Conservation (phyloP, 352 stramenopile species). For the Bremia lactucae region DNA sequence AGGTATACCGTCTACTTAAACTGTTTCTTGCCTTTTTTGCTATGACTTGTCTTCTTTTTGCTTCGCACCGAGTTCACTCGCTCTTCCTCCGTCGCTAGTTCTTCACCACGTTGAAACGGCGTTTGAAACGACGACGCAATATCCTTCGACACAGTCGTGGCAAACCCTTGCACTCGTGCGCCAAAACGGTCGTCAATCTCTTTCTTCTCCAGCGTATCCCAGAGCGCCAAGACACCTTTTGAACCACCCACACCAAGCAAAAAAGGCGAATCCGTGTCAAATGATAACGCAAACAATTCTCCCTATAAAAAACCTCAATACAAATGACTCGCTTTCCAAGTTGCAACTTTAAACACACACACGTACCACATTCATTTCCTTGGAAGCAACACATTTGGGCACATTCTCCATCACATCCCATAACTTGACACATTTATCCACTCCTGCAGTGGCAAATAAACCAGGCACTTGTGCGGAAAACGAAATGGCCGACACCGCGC, state of each 20-base stretch:
- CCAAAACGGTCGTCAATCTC: conserved; percentile 73
- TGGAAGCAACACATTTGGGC: conserved; percentile 78
- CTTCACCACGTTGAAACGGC: conserved; percentile 62
- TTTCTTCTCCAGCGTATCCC: conserved; percentile 85
- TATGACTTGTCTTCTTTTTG: conserved; percentile 43
- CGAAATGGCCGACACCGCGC: conserved; percentile 74
- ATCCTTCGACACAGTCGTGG: conserved; percentile 25
- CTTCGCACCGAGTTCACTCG: conserved; percentile 29
- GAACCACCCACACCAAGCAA: conserved; percentile 85
- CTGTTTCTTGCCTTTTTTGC: conserved; percentile 31
- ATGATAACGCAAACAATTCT: conserved; percentile 85
- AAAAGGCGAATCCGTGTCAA: conserved; percentile 84
- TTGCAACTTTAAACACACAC: conserved; percentile 4
- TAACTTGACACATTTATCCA: conserved; percentile 97
- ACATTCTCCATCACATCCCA: conserved; percentile 87
- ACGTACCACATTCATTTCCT: conserved; percentile 88
- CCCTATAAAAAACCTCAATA: too few species aligned
- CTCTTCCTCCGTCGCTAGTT: conserved; percentile 66
- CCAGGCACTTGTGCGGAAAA: conserved; percentile 84
- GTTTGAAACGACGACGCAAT: conserved; percentile 69
- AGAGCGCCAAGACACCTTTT: conserved; percentile 81
- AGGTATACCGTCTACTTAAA: too few species aligned
- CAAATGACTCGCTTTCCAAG: not conserved
- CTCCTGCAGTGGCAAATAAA: conserved; percentile 90
- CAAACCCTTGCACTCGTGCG: conserved; percentile 43